phyloP scores from a whole-genome alignment of 306 rosid species.

The Psophocarpus tetragonolobus region DNA sequence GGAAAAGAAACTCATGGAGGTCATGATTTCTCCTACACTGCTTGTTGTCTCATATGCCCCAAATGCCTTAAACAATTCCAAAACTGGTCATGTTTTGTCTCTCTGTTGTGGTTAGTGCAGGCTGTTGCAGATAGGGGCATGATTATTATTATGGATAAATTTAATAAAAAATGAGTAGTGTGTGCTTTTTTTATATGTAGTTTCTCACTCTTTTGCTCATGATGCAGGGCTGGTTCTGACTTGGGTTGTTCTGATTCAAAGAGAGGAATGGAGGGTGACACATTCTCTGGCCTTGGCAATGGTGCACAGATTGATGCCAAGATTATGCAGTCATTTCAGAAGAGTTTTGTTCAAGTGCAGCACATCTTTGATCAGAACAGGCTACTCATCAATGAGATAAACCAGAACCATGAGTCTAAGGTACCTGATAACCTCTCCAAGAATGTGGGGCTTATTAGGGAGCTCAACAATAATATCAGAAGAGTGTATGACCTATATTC shows the following conservation, averaged over 20 bases:
- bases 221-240: conserved; percentile 61
- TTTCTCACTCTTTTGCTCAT: conserved; percentile 32
- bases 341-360: conserved; percentile 87
- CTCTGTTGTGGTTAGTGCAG: conserved; percentile 52
- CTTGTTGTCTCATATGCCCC: conserved; percentile 74
- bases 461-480: conserved; percentile 88
- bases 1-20: conserved; percentile 58
- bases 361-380: conserved; percentile 85
- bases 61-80: conserved; percentile 56
- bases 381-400: conserved; percentile 89
- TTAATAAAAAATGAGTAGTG: not conserved
- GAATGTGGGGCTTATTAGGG: conserved; percentile 84
- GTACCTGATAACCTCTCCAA: conserved; percentile 84
- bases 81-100: conserved; percentile 63
- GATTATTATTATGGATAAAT: conserved; percentile 43
- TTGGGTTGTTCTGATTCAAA: conserved; percentile 28
- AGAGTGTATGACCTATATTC: conserved; percentile 93
- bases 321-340: conserved; percentile 81
- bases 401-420: conserved; percentile 95
- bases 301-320: conserved; percentile 68
- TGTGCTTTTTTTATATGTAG: not conserved
- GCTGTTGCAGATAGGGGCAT: conserved; percentile 56
- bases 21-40: conserved; percentile 66
- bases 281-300: conserved; percentile 69
- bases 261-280: conserved; percentile 83